These are phyloP conservation scores for Mucor piriformis DNA, from an alignment of 371 early-diverging fungal genomes.

Conservation along the genomic window DNA sequence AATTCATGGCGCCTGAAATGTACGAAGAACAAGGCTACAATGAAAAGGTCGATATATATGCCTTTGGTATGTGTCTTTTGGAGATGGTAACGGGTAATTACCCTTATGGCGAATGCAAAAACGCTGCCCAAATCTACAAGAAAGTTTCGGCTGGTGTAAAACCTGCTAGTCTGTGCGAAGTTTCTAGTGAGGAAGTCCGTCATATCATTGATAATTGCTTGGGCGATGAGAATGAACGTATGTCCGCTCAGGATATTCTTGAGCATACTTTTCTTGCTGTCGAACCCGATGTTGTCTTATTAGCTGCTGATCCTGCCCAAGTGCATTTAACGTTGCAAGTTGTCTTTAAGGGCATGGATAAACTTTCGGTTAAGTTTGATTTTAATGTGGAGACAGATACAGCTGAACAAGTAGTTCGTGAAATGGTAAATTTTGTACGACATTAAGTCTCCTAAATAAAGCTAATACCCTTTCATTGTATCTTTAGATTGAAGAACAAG, in stretches of 20 bases:
- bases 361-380: conserved; percentile 85
- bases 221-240: conserved; percentile 62
- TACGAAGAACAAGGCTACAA: conserved; percentile 80
- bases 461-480: conserved; percentile 3
- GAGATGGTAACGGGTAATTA: conserved; percentile 90
- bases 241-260: conserved; percentile 76
- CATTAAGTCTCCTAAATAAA: conserved; percentile 11
- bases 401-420: conserved; percentile 87
- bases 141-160: conserved; percentile 74
- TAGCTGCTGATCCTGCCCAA: conserved; percentile 64
- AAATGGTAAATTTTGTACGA: conserved; percentile 80
- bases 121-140: conserved; percentile 85
- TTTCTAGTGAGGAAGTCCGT: conserved; percentile 73
- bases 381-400: conserved; percentile 88
- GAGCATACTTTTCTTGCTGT: conserved; percentile 82
- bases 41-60: conserved; percentile 90
- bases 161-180: conserved; percentile 76
- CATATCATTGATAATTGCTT: conserved; percentile 81
- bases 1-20: conserved; percentile 53
- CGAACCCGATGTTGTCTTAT: conserved; percentile 76
- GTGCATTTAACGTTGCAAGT: conserved; percentile 76
- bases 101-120: conserved; percentile 87
- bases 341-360: conserved; percentile 81
- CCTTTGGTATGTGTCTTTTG: conserved; percentile 90
- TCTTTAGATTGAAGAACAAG: conserved; percentile 75